Percentiles rank a stretch among this genome's conserved stretches.
Evolutionary conservation across 345 rosid species (phyloP).

Genomic region (thale cress (Arabidopsis thaliana)): TAIR10.1 NC_003071.7:9008501-9009000

Average conservation of each 20-base stretch:
- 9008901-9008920: slow-evolving; percentile 22
- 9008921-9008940: slow-evolving; percentile 39
- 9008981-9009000: slow-evolving; percentile 36
- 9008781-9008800: slow-evolving; percentile 34
- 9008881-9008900: slow-evolving; percentile 34
- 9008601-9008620: slow-evolving; percentile 44
- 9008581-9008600: slow-evolving; percentile 39
- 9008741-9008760: slow-evolving; percentile 27
- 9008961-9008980: slow-evolving; percentile 34
- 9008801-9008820: slow-evolving; percentile 37
- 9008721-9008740: slow-evolving; percentile 40
- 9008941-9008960: slow-evolving; percentile 44
- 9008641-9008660: slow-evolving; percentile 25
- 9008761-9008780: slow-evolving; percentile 29
- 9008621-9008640: slow-evolving; percentile 39
- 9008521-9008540: slow-evolving; percentile 33
- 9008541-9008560: slow-evolving; percentile 37
- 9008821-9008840: slow-evolving; percentile 44
- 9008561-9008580: slow-evolving; percentile 37
- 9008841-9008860: slow-evolving; percentile 36
- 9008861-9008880: slow-evolving; percentile 33
- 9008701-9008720: slow-evolving; percentile 16
- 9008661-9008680: slow-evolving; percentile 12
- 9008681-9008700: not conserved
- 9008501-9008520: slow-evolving; percentile 31